Evolutionary conservation across 192 early-diverging fungal genomes (phyloP).

Genomic region (Podila minutissima): DNA sequence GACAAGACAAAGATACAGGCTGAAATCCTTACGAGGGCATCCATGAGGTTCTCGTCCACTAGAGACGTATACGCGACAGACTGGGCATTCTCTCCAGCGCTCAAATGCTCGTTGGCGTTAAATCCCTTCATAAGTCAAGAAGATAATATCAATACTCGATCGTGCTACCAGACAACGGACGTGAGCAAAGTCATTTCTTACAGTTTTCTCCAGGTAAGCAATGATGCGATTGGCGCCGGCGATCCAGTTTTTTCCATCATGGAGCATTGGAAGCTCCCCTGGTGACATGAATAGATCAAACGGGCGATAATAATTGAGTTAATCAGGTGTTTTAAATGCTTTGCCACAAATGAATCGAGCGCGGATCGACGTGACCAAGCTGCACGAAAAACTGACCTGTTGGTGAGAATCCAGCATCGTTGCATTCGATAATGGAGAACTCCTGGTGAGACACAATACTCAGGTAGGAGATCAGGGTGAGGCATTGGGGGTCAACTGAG

Average conservation of each 20-base stretch:
- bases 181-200: not conserved
- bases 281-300: not conserved
- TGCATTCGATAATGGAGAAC: conserved; percentile 66
- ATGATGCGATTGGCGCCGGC: conserved; percentile 62
- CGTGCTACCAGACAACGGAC: not conserved
- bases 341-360: not conserved
- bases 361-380: not conserved
- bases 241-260: conserved; percentile 65
- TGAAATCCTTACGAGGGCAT: conserved; percentile 66
- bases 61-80: conserved; percentile 70
- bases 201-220: conserved; percentile 52
- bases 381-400: conserved; percentile 56
- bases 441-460: conserved; percentile 59
- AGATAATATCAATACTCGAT: conserved; percentile 28
- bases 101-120: conserved; percentile 53
- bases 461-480: conserved; percentile 72
- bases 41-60: conserved; percentile 81
- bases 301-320: not conserved
- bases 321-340: not conserved
- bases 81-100: conserved; percentile 54
- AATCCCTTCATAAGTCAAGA: conserved; percentile 28
- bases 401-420: conserved; percentile 70
- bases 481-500: conserved; percentile 79
- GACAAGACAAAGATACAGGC: no score
- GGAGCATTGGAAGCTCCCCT: conserved; percentile 80